Evolutionary conservation across 164 flowering plant genomes (phyloP).

Genomic region (Chimonanthus salicifolius): DNA sequence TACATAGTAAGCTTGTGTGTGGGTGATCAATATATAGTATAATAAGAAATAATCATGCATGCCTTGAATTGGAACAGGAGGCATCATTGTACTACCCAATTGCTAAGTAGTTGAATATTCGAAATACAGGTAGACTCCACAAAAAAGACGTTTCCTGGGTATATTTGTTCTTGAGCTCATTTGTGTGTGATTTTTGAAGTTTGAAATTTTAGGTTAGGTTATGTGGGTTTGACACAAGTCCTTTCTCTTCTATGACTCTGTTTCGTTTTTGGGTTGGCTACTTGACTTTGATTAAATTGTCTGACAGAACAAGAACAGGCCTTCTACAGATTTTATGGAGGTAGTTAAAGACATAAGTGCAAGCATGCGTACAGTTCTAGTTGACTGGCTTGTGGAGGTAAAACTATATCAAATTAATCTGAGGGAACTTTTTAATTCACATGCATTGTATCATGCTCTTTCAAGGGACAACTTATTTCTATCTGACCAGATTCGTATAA

Average conservation of each 20-base stretch:
- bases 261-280: background rate
- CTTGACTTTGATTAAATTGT: background rate
- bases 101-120: too few species aligned
- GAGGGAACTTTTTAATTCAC: background rate
- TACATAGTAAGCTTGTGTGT: too few species aligned
- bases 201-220: too few species aligned
- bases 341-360: constrained; percentile 68
- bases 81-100: too few species aligned
- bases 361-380: constrained; percentile 81
- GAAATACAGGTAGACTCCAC: too few species aligned
- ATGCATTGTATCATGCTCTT: background rate
- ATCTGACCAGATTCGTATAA: background rate
- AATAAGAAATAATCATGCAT: too few species aligned
- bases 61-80: too few species aligned
- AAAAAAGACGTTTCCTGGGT: too few species aligned
- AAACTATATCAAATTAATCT: background rate
- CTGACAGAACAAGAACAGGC: constrained; percentile 74
- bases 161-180: too few species aligned
- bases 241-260: background rate
- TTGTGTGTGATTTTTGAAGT: too few species aligned
- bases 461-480: background rate
- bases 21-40: too few species aligned
- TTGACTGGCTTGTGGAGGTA: constrained; percentile 99
- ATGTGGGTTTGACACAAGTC: background rate
- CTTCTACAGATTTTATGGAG: constrained; percentile 82